Conservation (phyloP, 441 rosid genomes). For the Bocquillonia castaneifolia region DNA sequence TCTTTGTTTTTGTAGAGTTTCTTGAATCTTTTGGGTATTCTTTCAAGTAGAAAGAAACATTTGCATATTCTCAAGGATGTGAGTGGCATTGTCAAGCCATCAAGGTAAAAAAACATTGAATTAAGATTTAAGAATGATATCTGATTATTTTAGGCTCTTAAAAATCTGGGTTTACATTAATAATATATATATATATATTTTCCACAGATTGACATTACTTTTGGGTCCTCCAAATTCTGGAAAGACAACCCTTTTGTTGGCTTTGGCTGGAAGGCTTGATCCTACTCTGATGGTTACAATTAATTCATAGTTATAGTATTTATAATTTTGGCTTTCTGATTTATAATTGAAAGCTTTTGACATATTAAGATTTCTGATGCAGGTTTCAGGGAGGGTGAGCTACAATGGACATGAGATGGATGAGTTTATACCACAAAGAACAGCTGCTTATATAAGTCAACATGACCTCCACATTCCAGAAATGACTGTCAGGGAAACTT, state of each 20-base stretch:
- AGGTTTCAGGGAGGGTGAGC: constrained; percentile 28
- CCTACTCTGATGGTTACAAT: constrained; percentile 35
- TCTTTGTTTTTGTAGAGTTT: constrained; percentile 33
- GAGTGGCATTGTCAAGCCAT: constrained; percentile 64
- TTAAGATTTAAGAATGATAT: too few relatives aligned
- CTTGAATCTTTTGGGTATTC: constrained; percentile 37
- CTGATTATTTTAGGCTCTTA: too few relatives aligned
- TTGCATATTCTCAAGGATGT: constrained; percentile 53
- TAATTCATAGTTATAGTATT: too few relatives aligned
- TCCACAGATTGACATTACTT: constrained; percentile 58
- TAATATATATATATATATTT: neutral
- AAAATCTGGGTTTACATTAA: too few relatives aligned
- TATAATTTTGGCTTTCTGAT: too few relatives aligned
- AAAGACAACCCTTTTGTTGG: constrained; percentile 67
- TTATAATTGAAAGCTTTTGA: too few relatives aligned
- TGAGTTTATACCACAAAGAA: constrained; percentile 25
- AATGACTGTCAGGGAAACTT: constrained; percentile 33
- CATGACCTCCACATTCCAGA: constrained; percentile 28
- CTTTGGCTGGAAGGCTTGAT: constrained; percentile 75
- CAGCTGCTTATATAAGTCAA: constrained; percentile 30
- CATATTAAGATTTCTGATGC: neutral
- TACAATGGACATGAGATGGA: constrained; percentile 29
- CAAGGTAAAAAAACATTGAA: too few relatives aligned
- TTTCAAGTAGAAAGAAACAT: constrained; percentile 49
- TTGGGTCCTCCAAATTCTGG: constrained; percentile 91